These are phyloP conservation scores for Limtongia smithiae DNA, from an alignment of 805 yeast species.

Conservation along the genomic window DNA sequence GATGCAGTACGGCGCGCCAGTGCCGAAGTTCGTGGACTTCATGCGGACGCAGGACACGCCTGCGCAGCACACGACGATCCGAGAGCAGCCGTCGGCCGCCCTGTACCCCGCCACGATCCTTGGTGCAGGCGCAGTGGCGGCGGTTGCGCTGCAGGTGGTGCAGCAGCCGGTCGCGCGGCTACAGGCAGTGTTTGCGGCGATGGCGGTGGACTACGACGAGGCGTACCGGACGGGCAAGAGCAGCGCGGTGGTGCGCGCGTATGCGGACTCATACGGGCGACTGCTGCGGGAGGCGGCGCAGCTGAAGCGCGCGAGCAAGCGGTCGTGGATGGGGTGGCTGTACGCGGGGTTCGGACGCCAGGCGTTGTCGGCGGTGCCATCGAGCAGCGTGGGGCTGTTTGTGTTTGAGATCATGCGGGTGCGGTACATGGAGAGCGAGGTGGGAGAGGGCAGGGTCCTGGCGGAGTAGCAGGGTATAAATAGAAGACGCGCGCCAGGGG, in stretches of 20 bases:
- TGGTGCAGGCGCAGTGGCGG: conserved; percentile 85
- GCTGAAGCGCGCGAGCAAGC: conserved; percentile 36
- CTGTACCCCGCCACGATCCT: conserved; percentile 66
- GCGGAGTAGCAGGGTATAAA: background rate
- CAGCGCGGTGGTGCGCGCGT: conserved; percentile 31
- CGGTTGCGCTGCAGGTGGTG: conserved; percentile 66
- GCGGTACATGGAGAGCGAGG: conserved; percentile 14
- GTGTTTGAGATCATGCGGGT: conserved; percentile 76
- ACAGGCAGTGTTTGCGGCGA: conserved; percentile 72
- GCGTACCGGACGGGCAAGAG: conserved; percentile 2
- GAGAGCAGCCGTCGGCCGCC: conserved; percentile 27
- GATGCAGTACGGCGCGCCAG: conserved; percentile 17
- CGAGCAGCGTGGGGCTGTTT: conserved; percentile 80
- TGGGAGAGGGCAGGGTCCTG: conserved; percentile 1
- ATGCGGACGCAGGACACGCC: background rate
- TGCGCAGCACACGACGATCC: conserved; percentile 6
- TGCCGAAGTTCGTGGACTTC: conserved; percentile 24
- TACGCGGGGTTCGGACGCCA: conserved; percentile 76
- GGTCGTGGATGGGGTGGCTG: conserved; percentile 44
- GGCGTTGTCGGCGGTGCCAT: conserved; percentile 75
- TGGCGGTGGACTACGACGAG: conserved; percentile 67
- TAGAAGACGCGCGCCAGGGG: too few relatives aligned
- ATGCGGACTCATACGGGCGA: conserved; percentile 72
- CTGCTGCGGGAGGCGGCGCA: conserved; percentile 57
- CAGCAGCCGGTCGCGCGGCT: conserved; percentile 80